Evolutionary conservation across 495 filamentous ascomycete genomes (phyloP), one percentile per base, ranked within the genome.

Genomic region (Daldinia caldariorum): DNA sequence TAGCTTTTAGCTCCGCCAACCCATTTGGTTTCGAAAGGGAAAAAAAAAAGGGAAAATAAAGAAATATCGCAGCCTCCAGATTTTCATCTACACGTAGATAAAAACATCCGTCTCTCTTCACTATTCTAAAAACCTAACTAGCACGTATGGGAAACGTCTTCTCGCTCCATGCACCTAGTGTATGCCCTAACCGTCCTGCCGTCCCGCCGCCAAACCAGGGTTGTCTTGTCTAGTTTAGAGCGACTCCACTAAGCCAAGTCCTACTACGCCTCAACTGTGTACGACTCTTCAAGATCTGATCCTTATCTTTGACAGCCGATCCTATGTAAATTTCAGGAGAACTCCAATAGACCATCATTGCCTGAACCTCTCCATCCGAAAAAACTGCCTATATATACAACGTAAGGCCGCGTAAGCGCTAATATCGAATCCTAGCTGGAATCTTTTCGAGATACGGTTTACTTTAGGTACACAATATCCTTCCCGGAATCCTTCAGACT

Each of bases 181-280:
- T 43, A 47, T 18, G 43, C 20, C 3, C 18, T 22, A 47, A 12
- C 43, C n/a, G n/a, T n/a, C n/a, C n/a, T n/a, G n/a, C n/a, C n/a
- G n/a, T n/a, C n/a, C 43, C 8, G 10, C 26, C 26, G 26, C 26
- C 26, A 26, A 47, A 47, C 20, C 20, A 47, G 9, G 43, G 16
- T 26, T 3, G 26, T 26, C 26, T 3, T 3, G 1, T 26, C 26
- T 26, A 26, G 20, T 22, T 18, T 18, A 18, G 43, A 47, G 43
- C 12, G 43, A 47, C 43, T 47, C 43, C 43, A 22, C 43, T 47
- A 47, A 20, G 43, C 43, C 43, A 47, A 47, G 43, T 16, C 43
- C 16, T 16, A 18, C 43, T 47, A 45, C 43, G n/a, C n/a, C n/a
- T 7, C 43, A 16, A 16, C 43, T 9, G 16, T 16, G 26, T 3